Evolutionary conservation across 2,329 filamentous ascomycete species (phyloP).

Genomic region (Colletotrichum sp.): DNA sequence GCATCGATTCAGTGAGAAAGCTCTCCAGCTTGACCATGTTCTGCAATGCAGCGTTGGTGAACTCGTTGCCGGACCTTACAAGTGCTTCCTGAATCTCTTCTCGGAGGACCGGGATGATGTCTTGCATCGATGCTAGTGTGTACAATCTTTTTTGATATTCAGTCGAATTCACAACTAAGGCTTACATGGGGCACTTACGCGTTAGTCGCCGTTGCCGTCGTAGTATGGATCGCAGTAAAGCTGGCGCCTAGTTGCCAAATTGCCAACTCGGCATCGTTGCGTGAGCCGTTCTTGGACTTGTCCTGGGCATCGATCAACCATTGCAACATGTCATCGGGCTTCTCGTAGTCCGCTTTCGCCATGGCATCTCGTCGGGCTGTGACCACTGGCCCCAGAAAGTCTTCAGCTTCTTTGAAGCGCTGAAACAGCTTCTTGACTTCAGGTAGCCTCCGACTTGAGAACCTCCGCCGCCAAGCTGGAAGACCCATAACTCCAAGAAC

Average conservation of each 20-base stretch:
- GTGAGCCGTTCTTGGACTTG: conserved; percentile 31
- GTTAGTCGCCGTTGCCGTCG: conserved; percentile 48
- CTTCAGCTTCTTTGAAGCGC: conserved; percentile 34
- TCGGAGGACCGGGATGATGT: conserved; percentile 55
- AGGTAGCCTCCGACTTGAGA: conserved; percentile 35
- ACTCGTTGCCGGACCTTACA: conserved; percentile 34
- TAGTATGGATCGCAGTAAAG: conserved; percentile 59
- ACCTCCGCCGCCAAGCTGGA: conserved; percentile 35
- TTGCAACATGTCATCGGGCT: conserved; percentile 52
- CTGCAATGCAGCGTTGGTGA: conserved; percentile 36
- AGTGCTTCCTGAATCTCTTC: conserved; percentile 52
- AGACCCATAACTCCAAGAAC: conserved; percentile 27
- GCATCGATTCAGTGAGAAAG: conserved; percentile 42
- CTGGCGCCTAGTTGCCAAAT: conserved; percentile 46
- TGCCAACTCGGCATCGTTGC: conserved; percentile 41
- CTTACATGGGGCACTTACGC: conserved; percentile 29
- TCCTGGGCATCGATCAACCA: conserved; percentile 46
- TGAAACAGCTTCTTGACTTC: conserved; percentile 35
- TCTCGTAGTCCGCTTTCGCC: conserved; percentile 21
- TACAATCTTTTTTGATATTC: conserved; percentile 42
- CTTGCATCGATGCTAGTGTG: conserved; percentile 54
- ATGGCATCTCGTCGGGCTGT: conserved; percentile 27
- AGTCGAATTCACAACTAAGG: not conserved
- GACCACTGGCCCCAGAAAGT: conserved; percentile 41
- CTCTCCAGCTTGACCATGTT: conserved; percentile 46